These are phyloP conservation scores for Metschnikowia proteae DNA, from an alignment of 805 yeast species.

Conservation along the genomic window DNA sequence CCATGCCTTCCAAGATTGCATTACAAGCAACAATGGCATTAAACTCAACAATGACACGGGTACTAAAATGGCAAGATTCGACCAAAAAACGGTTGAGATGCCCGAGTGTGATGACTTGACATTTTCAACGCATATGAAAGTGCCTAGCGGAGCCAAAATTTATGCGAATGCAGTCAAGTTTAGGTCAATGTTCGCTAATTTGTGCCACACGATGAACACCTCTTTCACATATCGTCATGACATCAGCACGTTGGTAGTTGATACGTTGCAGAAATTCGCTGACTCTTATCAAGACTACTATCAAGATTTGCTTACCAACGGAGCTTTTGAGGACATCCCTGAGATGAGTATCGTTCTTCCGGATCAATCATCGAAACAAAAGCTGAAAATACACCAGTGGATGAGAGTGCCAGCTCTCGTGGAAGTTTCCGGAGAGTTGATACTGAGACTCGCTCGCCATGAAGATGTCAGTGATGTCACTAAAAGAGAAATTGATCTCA, in stretches of 20 bases:
- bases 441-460: slow-evolving; percentile 4
- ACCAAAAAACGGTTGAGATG: slow-evolving; percentile 7
- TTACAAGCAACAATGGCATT: slow-evolving; percentile 15
- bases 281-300: slow-evolving; percentile 32
- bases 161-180: slow-evolving; percentile 46
- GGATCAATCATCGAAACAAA: slow-evolving; percentile 17
- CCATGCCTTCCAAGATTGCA: slow-evolving; percentile 45
- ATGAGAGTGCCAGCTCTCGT: slow-evolving; percentile 30
- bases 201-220: slow-evolving; percentile 56
- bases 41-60: slow-evolving; percentile 5
- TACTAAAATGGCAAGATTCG: slow-evolving; percentile 5
- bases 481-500: slow-evolving; percentile 25
- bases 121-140: not conserved
- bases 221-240: slow-evolving; percentile 56
- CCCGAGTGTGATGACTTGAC: slow-evolving; percentile 7
- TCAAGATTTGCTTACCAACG: slow-evolving; percentile 34
- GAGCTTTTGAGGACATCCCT: slow-evolving; percentile 21
- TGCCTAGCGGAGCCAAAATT: slow-evolving; percentile 16
- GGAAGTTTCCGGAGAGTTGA: slow-evolving; percentile 18
- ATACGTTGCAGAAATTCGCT: slow-evolving; percentile 35
- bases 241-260: slow-evolving; percentile 45
- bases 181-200: slow-evolving; percentile 42
- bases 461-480: slow-evolving; percentile 11
- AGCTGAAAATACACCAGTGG: slow-evolving; percentile 31
- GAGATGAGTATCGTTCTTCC: slow-evolving; percentile 12